These are phyloP conservation scores for Nakazawaea molendinolei DNA, from an alignment of 805 yeast genomes.

Conservation along the genomic window DNA sequence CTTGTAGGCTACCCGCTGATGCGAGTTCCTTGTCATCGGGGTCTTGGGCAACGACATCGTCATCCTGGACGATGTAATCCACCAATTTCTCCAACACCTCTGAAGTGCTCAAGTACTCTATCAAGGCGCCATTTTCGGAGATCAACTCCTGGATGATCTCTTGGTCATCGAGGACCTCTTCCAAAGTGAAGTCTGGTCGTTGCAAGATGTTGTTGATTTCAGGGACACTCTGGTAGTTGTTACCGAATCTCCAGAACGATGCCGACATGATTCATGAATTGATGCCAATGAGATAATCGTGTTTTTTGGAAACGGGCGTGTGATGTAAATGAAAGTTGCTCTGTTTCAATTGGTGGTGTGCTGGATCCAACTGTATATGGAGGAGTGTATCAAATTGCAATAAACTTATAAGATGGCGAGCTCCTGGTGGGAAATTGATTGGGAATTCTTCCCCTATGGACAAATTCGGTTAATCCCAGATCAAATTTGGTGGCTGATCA, in stretches of 20 bases:
- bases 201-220: slow-evolving; percentile 49
- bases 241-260: slow-evolving; percentile 56
- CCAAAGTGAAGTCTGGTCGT: slow-evolving; percentile 38
- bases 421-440: too few species aligned
- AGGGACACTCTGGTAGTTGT: slow-evolving; percentile 48
- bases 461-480: too few species aligned
- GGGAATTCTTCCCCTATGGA: too few species aligned
- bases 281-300: not conserved
- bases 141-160: slow-evolving; percentile 68
- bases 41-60: slow-evolving; percentile 14
- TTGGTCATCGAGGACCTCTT: slow-evolving; percentile 66
- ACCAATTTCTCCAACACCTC: slow-evolving; percentile 64
- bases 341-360: too few species aligned
- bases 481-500: too few species aligned
- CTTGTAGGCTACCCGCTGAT: too few species aligned
- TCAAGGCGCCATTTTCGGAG: slow-evolving; percentile 64
- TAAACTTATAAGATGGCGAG: too few species aligned
- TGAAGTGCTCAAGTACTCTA: slow-evolving; percentile 76
- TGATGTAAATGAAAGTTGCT: too few species aligned
- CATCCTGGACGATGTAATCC: slow-evolving; percentile 51
- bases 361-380: too few species aligned
- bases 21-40: slow-evolving; percentile 10
- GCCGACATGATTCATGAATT: slow-evolving; percentile 9
- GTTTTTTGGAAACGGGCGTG: too few species aligned
- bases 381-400: too few species aligned